A percentile compares a stretch with the other conserved stretches of the same genome.
These are phyloP conservation scores for Penicillium paxilli DNA, from an alignment of 495 filamentous ascomycete species.

Conservation along the genomic window DNA sequence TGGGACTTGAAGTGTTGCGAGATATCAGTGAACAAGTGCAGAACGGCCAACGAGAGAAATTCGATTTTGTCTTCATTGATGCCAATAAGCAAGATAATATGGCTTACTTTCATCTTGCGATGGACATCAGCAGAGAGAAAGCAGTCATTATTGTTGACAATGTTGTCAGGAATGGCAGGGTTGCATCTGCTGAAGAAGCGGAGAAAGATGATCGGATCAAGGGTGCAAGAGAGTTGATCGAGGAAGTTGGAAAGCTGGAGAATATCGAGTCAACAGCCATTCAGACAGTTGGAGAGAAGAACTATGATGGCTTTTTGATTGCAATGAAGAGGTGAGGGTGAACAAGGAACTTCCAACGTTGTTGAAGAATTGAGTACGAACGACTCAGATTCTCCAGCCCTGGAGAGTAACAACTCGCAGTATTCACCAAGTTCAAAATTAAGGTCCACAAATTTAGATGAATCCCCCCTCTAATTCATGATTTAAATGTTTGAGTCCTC, in stretches of 20 bases:
- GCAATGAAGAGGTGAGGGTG: background rate
- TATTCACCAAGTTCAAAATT: background rate
- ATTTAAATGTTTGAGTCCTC: too few relatives aligned
- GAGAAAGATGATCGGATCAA: slow-evolving; percentile 1
- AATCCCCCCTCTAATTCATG: background rate
- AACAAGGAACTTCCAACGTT: background rate
- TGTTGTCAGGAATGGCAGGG: background rate
- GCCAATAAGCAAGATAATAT: slow-evolving; percentile 3
- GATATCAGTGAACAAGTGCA: background rate
- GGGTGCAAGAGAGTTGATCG: background rate
- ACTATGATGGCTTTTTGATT: background rate
- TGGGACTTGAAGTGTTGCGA: background rate
- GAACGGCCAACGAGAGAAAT: background rate
- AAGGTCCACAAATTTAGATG: background rate
- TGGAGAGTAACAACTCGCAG: background rate
- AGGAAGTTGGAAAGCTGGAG: background rate
- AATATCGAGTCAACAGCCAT: background rate
- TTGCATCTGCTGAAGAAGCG: background rate
- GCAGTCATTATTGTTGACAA: background rate
- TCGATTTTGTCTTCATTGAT: slow-evolving; percentile 1
- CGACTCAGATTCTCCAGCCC: too few relatives aligned
- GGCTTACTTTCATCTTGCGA: background rate
- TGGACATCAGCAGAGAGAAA: background rate
- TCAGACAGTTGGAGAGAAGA: background rate
- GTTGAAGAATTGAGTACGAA: background rate